These are phyloP conservation scores for Erodium trifolium DNA, from an alignment of 441 rosid genomes.

Conservation along the genomic window DNA sequence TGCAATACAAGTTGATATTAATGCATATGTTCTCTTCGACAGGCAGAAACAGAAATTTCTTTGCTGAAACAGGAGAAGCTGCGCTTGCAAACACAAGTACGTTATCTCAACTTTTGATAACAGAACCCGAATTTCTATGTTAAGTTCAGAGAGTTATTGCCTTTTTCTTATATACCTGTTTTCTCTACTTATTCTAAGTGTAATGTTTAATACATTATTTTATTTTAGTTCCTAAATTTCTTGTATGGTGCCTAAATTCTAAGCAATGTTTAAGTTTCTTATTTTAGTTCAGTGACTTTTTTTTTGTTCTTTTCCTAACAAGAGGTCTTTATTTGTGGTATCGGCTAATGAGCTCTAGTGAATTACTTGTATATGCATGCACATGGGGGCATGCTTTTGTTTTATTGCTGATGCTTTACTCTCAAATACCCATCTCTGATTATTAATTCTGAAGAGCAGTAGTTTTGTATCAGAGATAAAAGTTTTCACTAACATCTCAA, in stretches of 20 bases:
- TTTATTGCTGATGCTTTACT: background rate
- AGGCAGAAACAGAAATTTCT: slow-evolving; percentile 96
- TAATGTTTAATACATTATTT: background rate
- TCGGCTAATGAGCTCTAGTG: background rate
- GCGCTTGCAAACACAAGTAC: slow-evolving; percentile 83
- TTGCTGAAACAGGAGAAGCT: slow-evolving; percentile 85
- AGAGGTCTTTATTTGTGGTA: background rate
- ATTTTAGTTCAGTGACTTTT: too few species aligned
- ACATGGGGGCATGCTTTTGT: background rate
- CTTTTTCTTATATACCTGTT: background rate
- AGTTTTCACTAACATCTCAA: background rate
- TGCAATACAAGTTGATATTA: background rate
- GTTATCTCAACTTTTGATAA: slow-evolving; percentile 16
- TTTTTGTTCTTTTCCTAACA: background rate
- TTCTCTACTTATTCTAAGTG: background rate
- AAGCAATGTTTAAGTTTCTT: too few species aligned
- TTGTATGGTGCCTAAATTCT: background rate
- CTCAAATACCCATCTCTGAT: background rate
- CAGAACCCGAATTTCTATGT: background rate
- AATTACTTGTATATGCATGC: background rate
- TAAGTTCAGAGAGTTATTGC: background rate
- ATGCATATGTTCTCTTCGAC: slow-evolving; percentile 17
- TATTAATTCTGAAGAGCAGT: background rate
- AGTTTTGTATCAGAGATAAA: background rate
- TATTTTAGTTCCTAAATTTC: background rate